These are phyloP conservation scores for Sugiyamaella paludigena DNA, from an alignment of 1,139 yeast genomes.

Conservation along the genomic window DNA sequence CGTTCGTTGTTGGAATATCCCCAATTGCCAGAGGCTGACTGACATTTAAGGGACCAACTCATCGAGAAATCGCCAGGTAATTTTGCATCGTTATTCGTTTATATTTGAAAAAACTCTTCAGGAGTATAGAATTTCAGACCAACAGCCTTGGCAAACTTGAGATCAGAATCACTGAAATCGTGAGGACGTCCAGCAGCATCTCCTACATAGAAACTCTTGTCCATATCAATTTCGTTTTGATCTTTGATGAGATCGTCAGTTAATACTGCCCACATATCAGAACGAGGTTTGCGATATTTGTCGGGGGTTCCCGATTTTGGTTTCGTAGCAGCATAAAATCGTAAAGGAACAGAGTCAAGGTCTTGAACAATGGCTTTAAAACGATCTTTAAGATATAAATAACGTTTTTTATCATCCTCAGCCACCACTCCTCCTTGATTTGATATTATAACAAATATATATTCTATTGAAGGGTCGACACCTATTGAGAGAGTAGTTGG, in stretches of 20 bases:
- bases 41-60: too few species aligned
- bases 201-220: slow-evolving; percentile 71
- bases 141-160: slow-evolving; percentile 57
- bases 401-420: slow-evolving; percentile 51
- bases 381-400: slow-evolving; percentile 46
- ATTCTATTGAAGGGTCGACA: slow-evolving; percentile 25
- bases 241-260: slow-evolving; percentile 36
- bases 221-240: slow-evolving; percentile 38
- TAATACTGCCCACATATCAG: slow-evolving; percentile 67
- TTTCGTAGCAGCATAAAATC: slow-evolving; percentile 56
- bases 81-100: background rate
- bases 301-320: slow-evolving; percentile 25
- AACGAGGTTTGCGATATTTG: slow-evolving; percentile 66
- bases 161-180: slow-evolving; percentile 81
- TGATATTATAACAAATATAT: slow-evolving; percentile 66
- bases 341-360: slow-evolving; percentile 37
- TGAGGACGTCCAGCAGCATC: slow-evolving; percentile 87
- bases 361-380: slow-evolving; percentile 42
- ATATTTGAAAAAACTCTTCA: slow-evolving; percentile 49
- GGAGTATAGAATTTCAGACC: slow-evolving; percentile 62
- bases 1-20: too few species aligned
- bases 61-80: too few species aligned
- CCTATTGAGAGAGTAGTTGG: background rate
- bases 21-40: too few species aligned
- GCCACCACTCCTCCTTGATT: slow-evolving; percentile 74